Evolutionary conservation across 2,329 filamentous ascomycete species (phyloP), one percentile per base, ranked within the genome.

Genomic region (Periglandula ipomoeae): DNA sequence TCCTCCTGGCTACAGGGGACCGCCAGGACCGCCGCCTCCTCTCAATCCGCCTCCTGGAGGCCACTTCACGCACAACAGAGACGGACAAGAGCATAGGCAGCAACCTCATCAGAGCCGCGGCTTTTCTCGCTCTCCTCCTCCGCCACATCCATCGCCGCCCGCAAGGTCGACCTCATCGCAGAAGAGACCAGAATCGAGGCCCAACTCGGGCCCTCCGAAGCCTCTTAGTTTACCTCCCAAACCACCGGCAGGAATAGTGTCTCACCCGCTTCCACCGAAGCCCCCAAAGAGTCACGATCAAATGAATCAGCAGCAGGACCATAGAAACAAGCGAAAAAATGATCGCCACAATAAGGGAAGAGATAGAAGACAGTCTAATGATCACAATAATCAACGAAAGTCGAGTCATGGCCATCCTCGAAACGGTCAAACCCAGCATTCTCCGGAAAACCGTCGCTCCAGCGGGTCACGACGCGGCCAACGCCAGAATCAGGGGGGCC

Each of bases 291-390:
- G 54, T 24, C 57, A 57, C 27, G 57, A 61, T 34, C 59, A 61
- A 41, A 49, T 57, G 11, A 59, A 63, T 10, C 49, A 58, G 19
- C 53, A 57, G 37, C 59, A 59, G 10, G 63, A 64, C 20, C 54
- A 61, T 44, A 56, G 59, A 15, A 59, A 60, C 37, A 65, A 59
- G 41, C 60, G 61, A 19, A 62, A 58, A 38, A 56, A 60, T 44
- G 65, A 69, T 22, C 60, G 62, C 8, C 59, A 66, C 11, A 56
- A 57, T 40, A 62, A 58, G 19, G 58, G 61, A 32, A 58, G 61
- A 22, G 61, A 50, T n/a, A 22, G 53, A 20, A 58, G 61, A 40
- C 50, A 46, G 15, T 46, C 50, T 9, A 49, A 44, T 13, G 50
- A 52, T n/a, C 39, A 43, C 17, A 19, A 44, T 17, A 35, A 46